Evolutionary conservation across 495 filamentous ascomycete genomes (phyloP).

Genomic region (Aspergillus campestris): DNA sequence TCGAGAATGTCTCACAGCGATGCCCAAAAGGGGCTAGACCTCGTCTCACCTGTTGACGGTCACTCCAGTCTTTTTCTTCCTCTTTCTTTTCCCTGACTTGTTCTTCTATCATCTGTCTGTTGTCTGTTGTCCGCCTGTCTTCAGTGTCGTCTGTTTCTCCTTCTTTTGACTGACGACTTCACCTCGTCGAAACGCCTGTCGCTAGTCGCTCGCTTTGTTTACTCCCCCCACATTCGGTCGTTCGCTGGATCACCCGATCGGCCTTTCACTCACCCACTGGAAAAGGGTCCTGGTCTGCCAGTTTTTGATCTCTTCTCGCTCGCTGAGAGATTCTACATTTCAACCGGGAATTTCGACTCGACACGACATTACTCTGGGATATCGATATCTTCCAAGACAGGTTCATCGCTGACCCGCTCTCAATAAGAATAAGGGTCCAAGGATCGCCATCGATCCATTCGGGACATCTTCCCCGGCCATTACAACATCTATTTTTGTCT

Average conservation of each 20-base stretch:
- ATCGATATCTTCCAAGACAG: too few relatives aligned
- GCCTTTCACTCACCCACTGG: not conserved
- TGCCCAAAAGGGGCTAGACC: conserved; percentile 11
- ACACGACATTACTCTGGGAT: not conserved
- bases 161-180: conserved; percentile 2
- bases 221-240: conserved; percentile 5
- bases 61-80: conserved; percentile 7
- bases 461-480: too few relatives aligned
- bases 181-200: not conserved
- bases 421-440: too few relatives aligned
- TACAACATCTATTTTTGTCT: too few relatives aligned
- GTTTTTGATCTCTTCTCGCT: not conserved
- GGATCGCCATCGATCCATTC: not conserved
- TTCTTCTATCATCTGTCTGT: conserved; percentile 1
- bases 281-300: not conserved
- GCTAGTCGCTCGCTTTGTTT: conserved; percentile 22
- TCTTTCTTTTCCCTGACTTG: conserved; percentile 5
- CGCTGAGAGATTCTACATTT: not conserved
- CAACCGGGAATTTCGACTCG: not conserved
- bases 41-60: conserved; percentile 1
- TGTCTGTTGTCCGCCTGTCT: conserved; percentile 3
- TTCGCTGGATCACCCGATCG: not conserved
- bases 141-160: conserved; percentile 15
- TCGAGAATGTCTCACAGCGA: conserved; percentile 15
- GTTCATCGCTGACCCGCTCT: not conserved